Base-by-base conservation (phyloP, 2,329 filamentous ascomycete species). In the Paraphoma chrysanthemicola region DNA sequence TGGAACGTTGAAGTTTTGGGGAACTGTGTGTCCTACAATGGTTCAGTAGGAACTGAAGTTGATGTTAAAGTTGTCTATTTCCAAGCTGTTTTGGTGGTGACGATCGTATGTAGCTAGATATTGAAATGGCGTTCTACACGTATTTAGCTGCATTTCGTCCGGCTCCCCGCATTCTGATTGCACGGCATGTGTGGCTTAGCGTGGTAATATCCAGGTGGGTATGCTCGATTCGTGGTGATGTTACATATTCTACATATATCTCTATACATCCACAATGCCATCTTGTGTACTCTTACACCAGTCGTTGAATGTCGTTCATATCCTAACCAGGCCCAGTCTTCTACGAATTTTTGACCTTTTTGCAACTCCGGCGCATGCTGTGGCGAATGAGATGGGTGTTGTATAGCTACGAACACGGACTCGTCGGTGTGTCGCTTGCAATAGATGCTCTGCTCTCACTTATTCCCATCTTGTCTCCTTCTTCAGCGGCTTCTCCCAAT, bases 401-500 rank as follows among this genome's bases (percentile, higher is more conserved):
- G 33, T n/a, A n/a, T n/a, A n/a, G n/a, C n/a, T n/a, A n/a, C n/a
- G n/a, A n/a, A n/a, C n/a, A n/a, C n/a, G n/a, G n/a, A n/a, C n/a
- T n/a, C n/a, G n/a, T n/a, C n/a, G n/a, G n/a, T n/a, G n/a, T 36
- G 33, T 36, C 33, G 33, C 9, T 36, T 14, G 10, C 14, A 36
- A 10, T 7, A 10, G 10, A 36, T 36, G 14, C 33, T 36, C 33
- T 36, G 33, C 33, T 14, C 14, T 36, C 6, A 6, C 47, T 60
- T 59, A 74, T 42, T 69, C 59, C 73, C 71, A 74, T 8, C 71
- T 62, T 42, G 66, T 64, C 56, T 71, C 68, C 66, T 75, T 81
- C 71, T 86, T 84, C 59, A 88, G 72, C 29, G 81, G 81, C 48
- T 84, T 82, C 72, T 83, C 85, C 89, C 89, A 91, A 73, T 92